phyloP scores from a whole-genome alignment of 768 basidiomycete genomes.

The Pleurotus giganteus region DNA sequence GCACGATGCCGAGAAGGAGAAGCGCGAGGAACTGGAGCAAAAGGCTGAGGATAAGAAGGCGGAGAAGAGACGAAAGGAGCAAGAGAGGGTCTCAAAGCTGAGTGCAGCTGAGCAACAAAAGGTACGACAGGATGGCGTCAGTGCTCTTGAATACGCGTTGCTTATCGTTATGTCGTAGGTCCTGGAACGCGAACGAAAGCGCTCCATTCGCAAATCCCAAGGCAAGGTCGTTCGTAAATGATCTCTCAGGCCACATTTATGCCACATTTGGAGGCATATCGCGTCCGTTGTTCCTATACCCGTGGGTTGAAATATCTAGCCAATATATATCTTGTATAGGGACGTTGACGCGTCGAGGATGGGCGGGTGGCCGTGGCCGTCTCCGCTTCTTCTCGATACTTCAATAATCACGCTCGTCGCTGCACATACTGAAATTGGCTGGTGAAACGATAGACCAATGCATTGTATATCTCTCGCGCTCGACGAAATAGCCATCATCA shows the following conservation, averaged over 20 bases:
- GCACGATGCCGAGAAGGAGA: constrained; percentile 64
- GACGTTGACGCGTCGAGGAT: too few relatives aligned
- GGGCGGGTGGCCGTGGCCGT: too few relatives aligned
- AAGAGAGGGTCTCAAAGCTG: constrained; percentile 70
- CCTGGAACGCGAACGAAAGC: constrained; percentile 78
- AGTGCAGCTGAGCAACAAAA: constrained; percentile 83
- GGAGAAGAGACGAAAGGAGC: constrained; percentile 70
- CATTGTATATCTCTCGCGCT: too few relatives aligned
- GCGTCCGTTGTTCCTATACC: neutral
- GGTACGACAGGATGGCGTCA: constrained; percentile 33
- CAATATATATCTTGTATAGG: too few relatives aligned
- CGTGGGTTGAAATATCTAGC: too few relatives aligned
- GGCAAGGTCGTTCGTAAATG: constrained; percentile 58
- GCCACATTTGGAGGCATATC: neutral
- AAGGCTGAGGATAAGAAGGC: constrained; percentile 67
- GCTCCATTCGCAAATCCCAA: constrained; percentile 65
- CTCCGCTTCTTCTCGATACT: too few relatives aligned
- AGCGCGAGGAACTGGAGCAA: constrained; percentile 61
- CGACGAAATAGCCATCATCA: too few relatives aligned
- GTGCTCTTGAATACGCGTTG: constrained; percentile 3
- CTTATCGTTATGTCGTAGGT: constrained; percentile 31
- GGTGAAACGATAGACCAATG: too few relatives aligned
- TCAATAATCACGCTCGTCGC: too few relatives aligned
- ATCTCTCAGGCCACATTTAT: constrained; percentile 3
- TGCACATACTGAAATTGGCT: too few relatives aligned